Evolutionary conservation across 2,329 filamentous ascomycete genomes (phyloP), one percentile per base, ranked within the genome.

Genomic region (Colletotrichum sp.): DNA sequence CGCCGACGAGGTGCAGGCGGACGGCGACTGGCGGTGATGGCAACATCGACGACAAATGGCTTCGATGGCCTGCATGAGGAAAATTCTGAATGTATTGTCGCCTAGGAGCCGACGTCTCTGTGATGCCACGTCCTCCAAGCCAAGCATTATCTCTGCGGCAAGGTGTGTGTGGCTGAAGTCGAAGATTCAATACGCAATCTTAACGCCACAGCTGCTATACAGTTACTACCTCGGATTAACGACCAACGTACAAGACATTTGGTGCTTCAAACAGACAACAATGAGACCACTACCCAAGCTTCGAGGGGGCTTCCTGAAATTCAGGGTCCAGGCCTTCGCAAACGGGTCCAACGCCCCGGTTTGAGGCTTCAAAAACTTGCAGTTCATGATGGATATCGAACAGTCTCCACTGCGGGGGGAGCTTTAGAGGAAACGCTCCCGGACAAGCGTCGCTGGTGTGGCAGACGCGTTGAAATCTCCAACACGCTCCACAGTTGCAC

Each of bases 301-400:
- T 66, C 16, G 34, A 28, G 8, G 44, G 36, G 28, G 7, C 28
- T 39, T 48, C 9, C 8, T 12, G 15, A 19, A 73, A 39, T 64
- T 48, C 55, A 73, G 74, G 74, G 74, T 75, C 74, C 70, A 75
- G 70, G 65, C 74, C 70, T 67, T 55, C 48, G 12, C 39, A 22
- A n/a, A 64, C 39, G 63, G 69, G 44, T 44, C 73, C 63, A 65
- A 44, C 32, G 44, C 57, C 73, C 73, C 63, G 70, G 70, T 59
- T 75, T 69, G 74, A 75, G 44, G 70, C 64, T 68, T 68, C 44
- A 63, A 65, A 75, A 75, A 73, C 64, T 39, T 75, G 59, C 70
- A 66, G 44, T 69, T 69, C 48, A 44, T 52, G 59, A 75, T 75
- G 70, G 74, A 34, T 65, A 73, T 67, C 64, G 64, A 61, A 32